Conservation (phyloP, 371 early-diverging fungal species). For the Apophysomyces variabilis region DNA sequence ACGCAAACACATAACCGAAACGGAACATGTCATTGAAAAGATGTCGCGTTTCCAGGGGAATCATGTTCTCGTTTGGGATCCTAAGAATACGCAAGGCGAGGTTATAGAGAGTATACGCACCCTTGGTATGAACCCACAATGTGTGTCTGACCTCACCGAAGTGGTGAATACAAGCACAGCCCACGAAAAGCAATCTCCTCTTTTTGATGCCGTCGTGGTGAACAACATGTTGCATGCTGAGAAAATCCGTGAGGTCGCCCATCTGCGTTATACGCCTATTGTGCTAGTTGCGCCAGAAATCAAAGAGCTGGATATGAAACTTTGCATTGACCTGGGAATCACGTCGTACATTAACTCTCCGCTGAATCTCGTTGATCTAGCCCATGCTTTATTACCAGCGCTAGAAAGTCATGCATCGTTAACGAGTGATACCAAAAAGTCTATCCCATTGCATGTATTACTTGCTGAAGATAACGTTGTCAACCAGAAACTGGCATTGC, state of each 20-base stretch:
- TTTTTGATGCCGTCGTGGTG: constrained; percentile 46
- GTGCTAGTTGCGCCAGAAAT: constrained; percentile 52
- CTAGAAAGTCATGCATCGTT: constrained; percentile 62
- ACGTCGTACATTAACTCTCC: constrained; percentile 65
- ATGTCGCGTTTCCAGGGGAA: constrained; percentile 48
- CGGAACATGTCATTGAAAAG: constrained; percentile 42
- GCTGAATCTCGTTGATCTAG: constrained; percentile 53
- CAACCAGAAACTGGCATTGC: constrained; percentile 80
- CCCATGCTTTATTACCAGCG: constrained; percentile 64
- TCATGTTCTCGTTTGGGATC: constrained; percentile 50
- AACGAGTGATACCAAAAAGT: constrained; percentile 49
- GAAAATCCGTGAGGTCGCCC: constrained; percentile 46
- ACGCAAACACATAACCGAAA: constrained; percentile 36
- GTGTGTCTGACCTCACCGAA: constrained; percentile 28
- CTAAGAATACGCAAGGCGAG: constrained; percentile 7
- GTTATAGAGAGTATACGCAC: constrained; percentile 16
- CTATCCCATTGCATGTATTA: constrained; percentile 64
- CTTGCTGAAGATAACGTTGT: constrained; percentile 86
- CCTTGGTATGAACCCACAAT: constrained; percentile 20
- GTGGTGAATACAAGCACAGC: constrained; percentile 8
- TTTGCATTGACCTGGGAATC: constrained; percentile 66
- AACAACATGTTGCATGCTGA: constrained; percentile 29
- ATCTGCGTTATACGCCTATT: constrained; percentile 65
- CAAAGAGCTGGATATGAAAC: constrained; percentile 54
- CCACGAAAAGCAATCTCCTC: constrained; percentile 13